These are phyloP conservation scores for Phaeosphaeria sp. DNA, from an alignment of 2,329 filamentous ascomycete genomes.

Conservation along the genomic window DNA sequence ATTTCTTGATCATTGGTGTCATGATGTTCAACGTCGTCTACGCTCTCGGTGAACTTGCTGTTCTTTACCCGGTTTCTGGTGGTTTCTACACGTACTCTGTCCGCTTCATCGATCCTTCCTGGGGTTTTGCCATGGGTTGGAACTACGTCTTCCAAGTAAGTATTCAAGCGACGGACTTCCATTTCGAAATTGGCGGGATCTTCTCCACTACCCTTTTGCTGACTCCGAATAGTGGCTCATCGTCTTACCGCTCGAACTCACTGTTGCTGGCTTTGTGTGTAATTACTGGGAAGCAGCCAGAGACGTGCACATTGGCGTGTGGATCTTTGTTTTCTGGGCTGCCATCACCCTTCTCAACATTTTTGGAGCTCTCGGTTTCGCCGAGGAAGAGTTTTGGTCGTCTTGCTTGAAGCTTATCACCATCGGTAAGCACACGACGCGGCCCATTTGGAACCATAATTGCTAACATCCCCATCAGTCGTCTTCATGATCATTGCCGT, in stretches of 20 bases:
- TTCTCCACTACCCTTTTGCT: background rate
- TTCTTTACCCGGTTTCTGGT: constrained; percentile 65
- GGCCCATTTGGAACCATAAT: background rate
- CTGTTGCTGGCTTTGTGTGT: constrained; percentile 47
- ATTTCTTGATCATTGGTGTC: constrained; percentile 49
- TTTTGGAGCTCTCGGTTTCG: constrained; percentile 49
- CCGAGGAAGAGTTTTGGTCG: constrained; percentile 51
- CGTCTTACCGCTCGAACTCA: constrained; percentile 48
- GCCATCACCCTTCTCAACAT: constrained; percentile 48
- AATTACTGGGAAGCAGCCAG: constrained; percentile 40
- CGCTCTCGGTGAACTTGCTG: constrained; percentile 61
- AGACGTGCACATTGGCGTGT: constrained; percentile 35
- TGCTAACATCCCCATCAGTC: constrained; percentile 30
- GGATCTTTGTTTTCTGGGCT: constrained; percentile 48
- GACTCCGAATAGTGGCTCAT: constrained; percentile 48
- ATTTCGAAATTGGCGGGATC: background rate
- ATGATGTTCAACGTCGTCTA: constrained; percentile 57
- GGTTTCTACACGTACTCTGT: constrained; percentile 59
- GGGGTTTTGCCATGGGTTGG: constrained; percentile 48
- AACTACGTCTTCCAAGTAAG: constrained; percentile 43
- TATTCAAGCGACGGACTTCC: background rate
- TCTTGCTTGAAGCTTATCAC: constrained; percentile 45
- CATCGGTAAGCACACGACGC: constrained; percentile 11
- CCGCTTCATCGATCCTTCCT: constrained; percentile 58
- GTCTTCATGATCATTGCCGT: constrained; percentile 57